Percentiles rank a stretch among this genome's conserved stretches.
Conservation (phyloP, 495 filamentous ascomycete genomes). For the Xylaria sp. region DNA sequence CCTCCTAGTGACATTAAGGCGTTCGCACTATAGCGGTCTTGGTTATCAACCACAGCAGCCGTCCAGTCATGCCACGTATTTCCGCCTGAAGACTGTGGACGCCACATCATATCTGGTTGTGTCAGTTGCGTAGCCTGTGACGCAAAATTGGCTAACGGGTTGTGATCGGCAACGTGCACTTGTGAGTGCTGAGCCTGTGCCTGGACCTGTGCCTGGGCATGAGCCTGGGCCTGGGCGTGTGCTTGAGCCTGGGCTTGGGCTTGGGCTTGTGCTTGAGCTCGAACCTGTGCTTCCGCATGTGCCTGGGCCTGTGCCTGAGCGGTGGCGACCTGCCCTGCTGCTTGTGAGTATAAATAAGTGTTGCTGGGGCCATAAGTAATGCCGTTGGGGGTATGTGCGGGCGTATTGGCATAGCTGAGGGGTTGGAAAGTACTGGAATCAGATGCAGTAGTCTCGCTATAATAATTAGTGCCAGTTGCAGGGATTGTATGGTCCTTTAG, state of each 20-base stretch:
- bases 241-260: constrained; percentile 32
- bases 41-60: constrained; percentile 52
- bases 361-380: constrained; percentile 35
- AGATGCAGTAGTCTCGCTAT: constrained; percentile 30
- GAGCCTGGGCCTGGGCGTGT: constrained; percentile 35
- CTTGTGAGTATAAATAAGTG: constrained; percentile 38
- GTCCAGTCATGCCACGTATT: constrained; percentile 59
- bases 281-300: constrained; percentile 28
- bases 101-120: constrained; percentile 41
- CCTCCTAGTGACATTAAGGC: constrained; percentile 50
- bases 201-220: constrained; percentile 37
- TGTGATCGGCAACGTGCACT: constrained; percentile 38
- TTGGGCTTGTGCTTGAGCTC: constrained; percentile 32
- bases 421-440: constrained; percentile 35
- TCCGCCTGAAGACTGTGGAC: constrained; percentile 40
- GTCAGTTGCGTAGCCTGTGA: constrained; percentile 39
- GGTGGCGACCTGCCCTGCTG: constrained; percentile 33
- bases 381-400: constrained; percentile 33
- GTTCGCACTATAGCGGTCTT: constrained; percentile 53
- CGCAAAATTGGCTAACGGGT: constrained; percentile 37
- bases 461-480: constrained; percentile 35
- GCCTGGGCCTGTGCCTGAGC: constrained; percentile 35
- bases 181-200: constrained; percentile 33
- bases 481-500: constrained; percentile 38
- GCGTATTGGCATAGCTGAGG: constrained; percentile 34